These are phyloP conservation scores for Phytophthora brassicae DNA, from an alignment of 352 stramenopile genomes.

Conservation along the genomic window DNA sequence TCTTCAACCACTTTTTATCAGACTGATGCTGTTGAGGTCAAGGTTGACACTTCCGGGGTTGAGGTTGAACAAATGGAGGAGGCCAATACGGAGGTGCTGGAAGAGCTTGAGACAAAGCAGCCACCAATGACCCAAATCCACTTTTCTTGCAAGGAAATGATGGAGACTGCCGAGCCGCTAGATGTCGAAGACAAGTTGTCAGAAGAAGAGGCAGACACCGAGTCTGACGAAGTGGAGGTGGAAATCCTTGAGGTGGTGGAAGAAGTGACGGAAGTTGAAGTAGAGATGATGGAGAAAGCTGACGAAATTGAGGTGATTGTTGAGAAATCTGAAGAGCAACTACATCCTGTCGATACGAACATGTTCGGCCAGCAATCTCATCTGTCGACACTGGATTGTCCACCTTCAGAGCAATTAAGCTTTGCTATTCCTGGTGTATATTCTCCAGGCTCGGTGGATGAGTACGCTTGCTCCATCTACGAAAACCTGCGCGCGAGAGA, in stretches of 20 bases:
- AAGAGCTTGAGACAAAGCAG: slow-evolving; percentile 20
- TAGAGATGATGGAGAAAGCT: no score
- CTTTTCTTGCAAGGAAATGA: slow-evolving; percentile 2
- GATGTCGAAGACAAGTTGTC: neutral
- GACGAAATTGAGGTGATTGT: slow-evolving; percentile 13
- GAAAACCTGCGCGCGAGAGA: slow-evolving; percentile 47
- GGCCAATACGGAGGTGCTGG: slow-evolving; percentile 9
- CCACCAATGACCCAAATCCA: slow-evolving; percentile 3
- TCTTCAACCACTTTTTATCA: neutral
- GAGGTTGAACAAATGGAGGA: slow-evolving; percentile 12
- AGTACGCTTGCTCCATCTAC: slow-evolving; percentile 61
- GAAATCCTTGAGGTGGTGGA: slow-evolving; percentile 10
- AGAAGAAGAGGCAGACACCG: slow-evolving; percentile 12
- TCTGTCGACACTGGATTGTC: neutral
- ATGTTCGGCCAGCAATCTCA: slow-evolving; percentile 28
- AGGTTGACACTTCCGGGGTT: neutral
- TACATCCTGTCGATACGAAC: slow-evolving; percentile 11
- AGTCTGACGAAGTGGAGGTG: slow-evolving; percentile 14
- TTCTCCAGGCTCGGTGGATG: slow-evolving; percentile 42
- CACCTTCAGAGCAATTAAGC: slow-evolving; percentile 1
- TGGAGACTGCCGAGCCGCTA: slow-evolving; percentile 3
- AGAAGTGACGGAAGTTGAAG: neutral
- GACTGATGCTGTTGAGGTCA: slow-evolving; percentile 4
- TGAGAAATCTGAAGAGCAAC: slow-evolving; percentile 13
- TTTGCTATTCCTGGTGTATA: slow-evolving; percentile 22